Percentiles rank a stretch among this genome's conserved stretches.
Conservation (phyloP, 2,329 filamentous ascomycete genomes). For the Aquanectria penicillioides region DNA sequence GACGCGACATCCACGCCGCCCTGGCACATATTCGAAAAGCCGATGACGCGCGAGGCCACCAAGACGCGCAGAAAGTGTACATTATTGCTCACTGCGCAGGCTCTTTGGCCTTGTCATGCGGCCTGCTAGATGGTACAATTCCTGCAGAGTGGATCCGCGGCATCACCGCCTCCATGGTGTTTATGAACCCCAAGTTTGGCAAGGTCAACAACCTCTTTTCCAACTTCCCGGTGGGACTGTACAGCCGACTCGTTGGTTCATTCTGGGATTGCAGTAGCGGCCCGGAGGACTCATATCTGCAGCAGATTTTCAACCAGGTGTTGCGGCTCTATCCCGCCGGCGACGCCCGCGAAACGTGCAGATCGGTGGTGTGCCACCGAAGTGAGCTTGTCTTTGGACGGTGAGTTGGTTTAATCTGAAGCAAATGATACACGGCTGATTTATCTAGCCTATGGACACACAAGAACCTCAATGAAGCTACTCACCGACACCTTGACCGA, state of each 20-base stretch:
- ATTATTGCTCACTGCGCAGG: constrained; percentile 72
- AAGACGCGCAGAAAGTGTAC: constrained; percentile 55
- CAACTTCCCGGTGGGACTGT: constrained; percentile 19
- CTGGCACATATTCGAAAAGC: constrained; percentile 61
- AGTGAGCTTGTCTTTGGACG: constrained; percentile 68
- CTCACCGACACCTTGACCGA: constrained; percentile 68
- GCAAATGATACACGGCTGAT: not conserved
- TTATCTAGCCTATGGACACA: constrained; percentile 64
- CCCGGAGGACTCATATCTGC: constrained; percentile 50
- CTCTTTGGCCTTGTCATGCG: constrained; percentile 65
- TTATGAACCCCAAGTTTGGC: constrained; percentile 64
- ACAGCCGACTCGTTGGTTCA: constrained; percentile 22
- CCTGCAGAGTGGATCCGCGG: constrained; percentile 66
- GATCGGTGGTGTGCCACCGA: constrained; percentile 69
- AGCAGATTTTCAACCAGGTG: constrained; percentile 63
- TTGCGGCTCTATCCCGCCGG: constrained; percentile 67
- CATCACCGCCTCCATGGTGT: constrained; percentile 68
- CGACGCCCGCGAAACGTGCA: constrained; percentile 65
- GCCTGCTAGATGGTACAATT: constrained; percentile 70
- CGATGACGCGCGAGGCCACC: constrained; percentile 36
- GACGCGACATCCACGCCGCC: constrained; percentile 67
- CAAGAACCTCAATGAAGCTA: constrained; percentile 71
- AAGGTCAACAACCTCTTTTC: constrained; percentile 27
- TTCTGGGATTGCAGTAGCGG: constrained; percentile 34
- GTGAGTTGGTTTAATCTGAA: constrained; percentile 25